phyloP scores from a whole-genome alignment of 2,329 filamentous ascomycete genomes.

The Leptographium wingfieldii region DNA sequence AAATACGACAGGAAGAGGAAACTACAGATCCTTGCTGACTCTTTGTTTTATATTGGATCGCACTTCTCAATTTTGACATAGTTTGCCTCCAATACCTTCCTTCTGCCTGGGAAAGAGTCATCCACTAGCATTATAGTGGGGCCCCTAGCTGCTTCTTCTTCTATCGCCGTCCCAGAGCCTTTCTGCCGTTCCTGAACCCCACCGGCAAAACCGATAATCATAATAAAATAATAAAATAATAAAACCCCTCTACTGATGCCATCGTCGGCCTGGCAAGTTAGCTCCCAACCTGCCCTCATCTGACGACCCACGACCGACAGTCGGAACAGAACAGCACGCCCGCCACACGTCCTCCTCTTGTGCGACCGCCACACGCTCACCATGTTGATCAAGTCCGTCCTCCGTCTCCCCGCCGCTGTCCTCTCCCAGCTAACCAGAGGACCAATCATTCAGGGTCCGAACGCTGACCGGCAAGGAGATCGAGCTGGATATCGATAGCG shows the following conservation, averaged over 20 bases:
- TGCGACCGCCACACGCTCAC: slow-evolving; percentile 8
- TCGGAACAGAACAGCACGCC: not conserved
- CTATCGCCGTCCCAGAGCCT: not conserved
- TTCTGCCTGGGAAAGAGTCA: not conserved
- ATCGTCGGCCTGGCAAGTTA: not conserved
- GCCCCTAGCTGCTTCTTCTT: too few relatives aligned
- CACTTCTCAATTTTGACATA: not conserved
- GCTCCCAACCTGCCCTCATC: not conserved
- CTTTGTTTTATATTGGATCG: not conserved
- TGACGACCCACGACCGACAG: too few relatives aligned
- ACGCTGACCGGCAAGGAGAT: slow-evolving; percentile 98
- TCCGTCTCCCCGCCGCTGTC: not conserved
- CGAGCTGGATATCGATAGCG: slow-evolving; percentile 89
- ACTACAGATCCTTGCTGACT: not conserved
- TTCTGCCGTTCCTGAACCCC: not conserved
- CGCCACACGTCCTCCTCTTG: not conserved
- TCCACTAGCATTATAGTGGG: not conserved
- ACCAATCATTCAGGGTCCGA: slow-evolving; percentile 55
- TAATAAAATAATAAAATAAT: not conserved
- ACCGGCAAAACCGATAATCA: not conserved
- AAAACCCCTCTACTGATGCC: not conserved
- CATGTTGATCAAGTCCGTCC: slow-evolving; percentile 36
- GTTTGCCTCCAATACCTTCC: not conserved
- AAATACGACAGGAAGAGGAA: too few relatives aligned
- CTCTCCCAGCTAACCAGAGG: not conserved